These are phyloP conservation scores for Coemansia sp. DNA, from an alignment of 192 early-diverging fungal species.

Conservation along the genomic window DNA sequence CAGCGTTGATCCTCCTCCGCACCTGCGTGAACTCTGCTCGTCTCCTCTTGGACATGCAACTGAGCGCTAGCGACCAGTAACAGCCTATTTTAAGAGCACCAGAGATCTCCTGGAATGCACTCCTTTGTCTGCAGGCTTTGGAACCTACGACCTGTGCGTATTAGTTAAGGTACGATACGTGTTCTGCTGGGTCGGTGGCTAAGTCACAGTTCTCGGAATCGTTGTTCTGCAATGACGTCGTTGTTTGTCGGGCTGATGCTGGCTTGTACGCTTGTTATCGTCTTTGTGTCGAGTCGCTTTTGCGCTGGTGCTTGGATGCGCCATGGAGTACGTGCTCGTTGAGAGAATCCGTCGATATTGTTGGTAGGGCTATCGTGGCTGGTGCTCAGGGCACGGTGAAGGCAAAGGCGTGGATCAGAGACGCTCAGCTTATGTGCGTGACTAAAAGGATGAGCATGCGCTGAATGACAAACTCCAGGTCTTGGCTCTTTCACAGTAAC, in stretches of 20 bases:
- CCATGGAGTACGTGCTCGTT: slow-evolving; percentile 1
- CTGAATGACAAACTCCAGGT: not conserved
- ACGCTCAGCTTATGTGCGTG: not conserved
- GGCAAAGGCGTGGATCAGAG: slow-evolving; percentile 29
- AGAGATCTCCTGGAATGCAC: slow-evolving; percentile 4
- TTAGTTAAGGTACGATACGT: slow-evolving; percentile 19
- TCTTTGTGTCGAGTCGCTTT: slow-evolving; percentile 20
- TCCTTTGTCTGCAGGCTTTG: slow-evolving; percentile 12
- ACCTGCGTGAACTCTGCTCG: slow-evolving; percentile 19
- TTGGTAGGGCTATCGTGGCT: slow-evolving; percentile 20
- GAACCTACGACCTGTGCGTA: slow-evolving; percentile 6
- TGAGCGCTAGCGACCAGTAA: not conserved
- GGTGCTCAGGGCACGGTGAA: slow-evolving; percentile 2
- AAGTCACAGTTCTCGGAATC: slow-evolving; percentile 14
- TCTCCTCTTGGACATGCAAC: slow-evolving; percentile 30
- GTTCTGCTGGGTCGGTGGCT: slow-evolving; percentile 14
- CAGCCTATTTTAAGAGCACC: slow-evolving; percentile 14
- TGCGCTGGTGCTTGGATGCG: slow-evolving; percentile 11
- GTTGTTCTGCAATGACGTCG: slow-evolving; percentile 14
- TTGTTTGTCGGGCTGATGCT: not conserved
- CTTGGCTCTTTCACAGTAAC: slow-evolving; percentile 1
- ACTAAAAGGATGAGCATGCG: slow-evolving; percentile 2
- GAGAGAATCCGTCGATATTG: slow-evolving; percentile 10
- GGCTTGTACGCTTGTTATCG: not conserved
- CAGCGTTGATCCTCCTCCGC: slow-evolving; percentile 27